Base-by-base conservation (phyloP, 805 yeast genomes). In the Lipomyces kockii region DNA sequence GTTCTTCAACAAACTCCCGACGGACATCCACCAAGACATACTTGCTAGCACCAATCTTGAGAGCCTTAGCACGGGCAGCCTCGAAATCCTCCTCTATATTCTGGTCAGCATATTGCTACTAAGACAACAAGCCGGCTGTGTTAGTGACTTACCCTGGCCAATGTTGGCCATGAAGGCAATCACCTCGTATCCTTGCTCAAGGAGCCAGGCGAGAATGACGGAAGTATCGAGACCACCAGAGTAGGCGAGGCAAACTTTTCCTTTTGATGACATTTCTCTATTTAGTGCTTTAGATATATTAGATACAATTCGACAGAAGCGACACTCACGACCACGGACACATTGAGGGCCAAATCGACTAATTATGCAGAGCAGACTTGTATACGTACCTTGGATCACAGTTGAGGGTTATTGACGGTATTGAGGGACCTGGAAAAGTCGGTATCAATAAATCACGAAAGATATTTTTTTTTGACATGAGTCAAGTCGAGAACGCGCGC, bases 151-250 rank as follows among this genome's bases (percentile, higher is more conserved):
- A 69, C 73, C 74, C 85, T 95, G 99, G 76, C 99, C 99, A 76
- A 95, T 93, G 82, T 95, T 89, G 78, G 99, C 99, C 89, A 95
- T 87, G 84, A 95, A 95, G 65, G 98, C 98, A 78, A 95, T 89
- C 67, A 95, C 99, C 82, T 95, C 99, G 82, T 94, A 95, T 71
- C 98, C 99, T 83, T 95, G 87, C 81, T 95, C 99, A 73, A 95
- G 85, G 80, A 95, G 87, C 99, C 99, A 95, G 59, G 99, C 99
- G 74, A 95, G 87, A 77, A 95, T 95, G 71, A 95, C 90, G 34
- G 98, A 93, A 85, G 99, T 95, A 79, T 95, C 99, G 76, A 95
- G 86, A 84, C 99, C 99, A 77, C 99, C 99, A 61, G 98, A 95
- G 84, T 95, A 95, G 65, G 99, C 99, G 80, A 95, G 87, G 86